Evolutionary conservation across 2,329 filamentous ascomycete genomes (phyloP).

Genomic region (Endoconidiophora laricicola): DNA sequence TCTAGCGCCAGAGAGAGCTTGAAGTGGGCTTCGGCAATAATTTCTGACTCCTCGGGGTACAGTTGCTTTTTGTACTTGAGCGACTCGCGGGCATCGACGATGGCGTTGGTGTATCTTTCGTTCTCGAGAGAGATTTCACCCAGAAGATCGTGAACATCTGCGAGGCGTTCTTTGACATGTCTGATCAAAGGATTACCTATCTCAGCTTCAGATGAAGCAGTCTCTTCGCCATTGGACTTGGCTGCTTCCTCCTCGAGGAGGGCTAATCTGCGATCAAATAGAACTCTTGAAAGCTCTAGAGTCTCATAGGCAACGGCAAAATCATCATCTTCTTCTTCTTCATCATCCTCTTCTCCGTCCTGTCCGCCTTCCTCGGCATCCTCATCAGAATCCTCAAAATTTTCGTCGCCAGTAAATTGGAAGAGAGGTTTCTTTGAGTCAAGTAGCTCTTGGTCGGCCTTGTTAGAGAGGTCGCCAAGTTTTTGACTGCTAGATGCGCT

Average conservation of each 20-base stretch:
- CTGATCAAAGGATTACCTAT: conserved; percentile 28
- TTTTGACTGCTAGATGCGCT: conserved; percentile 28
- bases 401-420: conserved; percentile 86
- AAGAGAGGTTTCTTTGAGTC: conserved; percentile 59
- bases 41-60: conserved; percentile 62
- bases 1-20: conserved; percentile 91
- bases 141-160: conserved; percentile 84
- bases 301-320: conserved; percentile 69
- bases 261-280: conserved; percentile 39
- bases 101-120: conserved; percentile 73
- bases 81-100: conserved; percentile 63
- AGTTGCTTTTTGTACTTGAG: conserved; percentile 65
- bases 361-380: conserved; percentile 35
- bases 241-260: conserved; percentile 14
- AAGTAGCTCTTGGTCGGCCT: conserved; percentile 13
- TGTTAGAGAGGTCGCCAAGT: conserved; percentile 22
- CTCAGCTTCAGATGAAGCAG: conserved; percentile 21
- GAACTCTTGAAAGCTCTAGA: conserved; percentile 59
- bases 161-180: conserved; percentile 68
- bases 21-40: conserved; percentile 88
- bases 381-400: conserved; percentile 71
- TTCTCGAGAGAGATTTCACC: conserved; percentile 96
- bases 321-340: conserved; percentile 52
- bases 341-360: conserved; percentile 27
- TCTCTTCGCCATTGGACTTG: conserved; percentile 20